Evolutionary conservation across 805 yeast genomes (phyloP).

Genomic region (Myxozyma nipponensis): DNA sequence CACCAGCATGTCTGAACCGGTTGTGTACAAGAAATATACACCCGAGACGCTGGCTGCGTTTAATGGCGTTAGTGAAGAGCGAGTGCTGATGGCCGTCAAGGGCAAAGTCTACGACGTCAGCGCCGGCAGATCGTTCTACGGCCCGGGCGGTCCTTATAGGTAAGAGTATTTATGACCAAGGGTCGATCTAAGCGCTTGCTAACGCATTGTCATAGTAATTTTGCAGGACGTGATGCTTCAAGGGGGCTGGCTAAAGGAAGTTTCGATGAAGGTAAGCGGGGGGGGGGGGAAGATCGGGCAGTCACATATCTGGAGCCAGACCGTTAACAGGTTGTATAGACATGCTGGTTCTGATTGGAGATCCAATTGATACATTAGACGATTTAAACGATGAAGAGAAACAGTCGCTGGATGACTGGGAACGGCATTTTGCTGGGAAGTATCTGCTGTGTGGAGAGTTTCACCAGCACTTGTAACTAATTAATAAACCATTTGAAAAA

Average conservation of each 20-base stretch:
- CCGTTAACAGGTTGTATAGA: no score
- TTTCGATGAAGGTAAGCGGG: slow-evolving; percentile 33
- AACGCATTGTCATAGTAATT: slow-evolving; percentile 39
- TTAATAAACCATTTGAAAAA: neutral
- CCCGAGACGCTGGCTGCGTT: slow-evolving; percentile 68
- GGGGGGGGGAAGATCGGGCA: neutral
- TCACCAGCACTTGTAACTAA: slow-evolving; percentile 33
- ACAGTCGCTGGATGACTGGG: slow-evolving; percentile 80
- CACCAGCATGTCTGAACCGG: slow-evolving; percentile 25
- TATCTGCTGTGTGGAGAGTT: slow-evolving; percentile 77
- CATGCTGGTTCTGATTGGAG: slow-evolving; percentile 61
- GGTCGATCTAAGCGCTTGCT: neutral
- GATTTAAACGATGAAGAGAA: slow-evolving; percentile 59
- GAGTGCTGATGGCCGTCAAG: slow-evolving; percentile 67
- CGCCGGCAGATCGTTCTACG: slow-evolving; percentile 63
- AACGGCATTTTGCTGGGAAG: slow-evolving; percentile 71
- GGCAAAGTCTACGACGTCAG: slow-evolving; percentile 79
- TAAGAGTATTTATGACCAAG: neutral
- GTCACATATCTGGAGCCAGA: neutral
- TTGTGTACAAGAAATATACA: slow-evolving; percentile 51
- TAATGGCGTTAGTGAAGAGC: slow-evolving; percentile 48
- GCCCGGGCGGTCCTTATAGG: slow-evolving; percentile 69
- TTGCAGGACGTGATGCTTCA: slow-evolving; percentile 76
- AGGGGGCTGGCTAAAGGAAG: slow-evolving; percentile 72
- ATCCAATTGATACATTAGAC: slow-evolving; percentile 69